Conservation (phyloP, 129 eudicot genomes). For the Gnaphalium uliginosum region DNA sequence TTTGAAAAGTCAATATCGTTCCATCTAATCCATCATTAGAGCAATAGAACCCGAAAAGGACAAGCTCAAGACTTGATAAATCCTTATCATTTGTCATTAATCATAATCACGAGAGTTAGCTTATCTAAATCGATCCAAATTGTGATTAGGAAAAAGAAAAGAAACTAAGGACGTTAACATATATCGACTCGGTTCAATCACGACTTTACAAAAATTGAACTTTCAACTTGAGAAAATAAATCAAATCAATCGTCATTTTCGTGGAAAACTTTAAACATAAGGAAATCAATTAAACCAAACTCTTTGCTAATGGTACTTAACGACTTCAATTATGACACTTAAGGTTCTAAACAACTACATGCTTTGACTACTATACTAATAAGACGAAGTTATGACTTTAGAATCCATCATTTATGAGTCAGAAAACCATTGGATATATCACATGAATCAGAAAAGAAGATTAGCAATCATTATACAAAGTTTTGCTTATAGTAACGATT, state of each 20-base stretch:
- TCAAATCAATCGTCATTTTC: not conserved
- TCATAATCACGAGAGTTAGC: not conserved
- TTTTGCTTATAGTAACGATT: too few relatives aligned
- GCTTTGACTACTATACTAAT: too few relatives aligned
- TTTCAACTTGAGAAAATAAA: not conserved
- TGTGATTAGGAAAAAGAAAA: not conserved
- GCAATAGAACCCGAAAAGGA: too few relatives aligned
- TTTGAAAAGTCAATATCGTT: too few relatives aligned
- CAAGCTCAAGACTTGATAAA: too few relatives aligned
- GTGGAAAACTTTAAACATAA: not conserved
- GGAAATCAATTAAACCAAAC: too few relatives aligned
- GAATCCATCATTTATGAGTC: not conserved
- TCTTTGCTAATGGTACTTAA: not conserved
- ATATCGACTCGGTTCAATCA: not conserved
- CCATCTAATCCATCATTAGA: too few relatives aligned
- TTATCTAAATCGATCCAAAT: not conserved
- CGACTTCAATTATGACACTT: too few relatives aligned
- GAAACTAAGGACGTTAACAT: not conserved
- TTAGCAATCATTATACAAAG: not conserved
- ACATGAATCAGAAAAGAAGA: too few relatives aligned
- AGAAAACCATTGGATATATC: too few relatives aligned
- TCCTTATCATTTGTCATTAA: not conserved
- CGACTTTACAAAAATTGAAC: not conserved
- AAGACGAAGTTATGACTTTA: not conserved
- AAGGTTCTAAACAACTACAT: too few relatives aligned